A percentile compares a stretch with the other conserved stretches of the same genome.
Evolutionary conservation across 2,329 filamentous ascomycete species (phyloP).

Genomic region (Diplodia corticola): DNA sequence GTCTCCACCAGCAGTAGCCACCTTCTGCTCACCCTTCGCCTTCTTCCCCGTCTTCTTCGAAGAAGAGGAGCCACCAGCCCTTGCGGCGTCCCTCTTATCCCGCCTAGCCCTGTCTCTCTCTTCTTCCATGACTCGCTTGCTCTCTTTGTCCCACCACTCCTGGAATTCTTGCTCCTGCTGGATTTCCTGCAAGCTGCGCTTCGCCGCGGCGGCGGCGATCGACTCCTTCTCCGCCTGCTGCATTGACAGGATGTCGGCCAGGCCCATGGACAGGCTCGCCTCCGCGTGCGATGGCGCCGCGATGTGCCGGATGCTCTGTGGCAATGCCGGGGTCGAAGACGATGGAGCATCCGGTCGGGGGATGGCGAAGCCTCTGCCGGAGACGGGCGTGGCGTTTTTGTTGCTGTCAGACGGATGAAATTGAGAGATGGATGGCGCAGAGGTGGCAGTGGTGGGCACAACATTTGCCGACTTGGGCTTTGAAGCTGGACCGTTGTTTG

Average conservation of each 20-base stretch:
- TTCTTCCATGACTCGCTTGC: constrained; percentile 66
- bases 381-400: neutral
- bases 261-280: constrained; percentile 64
- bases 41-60: constrained; percentile 27
- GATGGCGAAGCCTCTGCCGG: constrained; percentile 21
- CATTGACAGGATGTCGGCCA: constrained; percentile 79
- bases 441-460: constrained; percentile 29
- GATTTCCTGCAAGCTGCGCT: constrained; percentile 88
- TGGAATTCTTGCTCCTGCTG: constrained; percentile 97
- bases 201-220: constrained; percentile 80
- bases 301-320: constrained; percentile 51
- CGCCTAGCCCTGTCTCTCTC: constrained; percentile 35
- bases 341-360: constrained; percentile 26
- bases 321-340: constrained; percentile 35
- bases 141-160: constrained; percentile 93
- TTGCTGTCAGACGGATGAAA: constrained; percentile 22
- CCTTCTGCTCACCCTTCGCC: constrained; percentile 30
- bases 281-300: constrained; percentile 59
- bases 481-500: constrained; percentile 32
- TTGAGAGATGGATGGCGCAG: constrained; percentile 27
- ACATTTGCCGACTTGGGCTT: constrained; percentile 31
- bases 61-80: constrained; percentile 6
- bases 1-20: neutral
- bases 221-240: constrained; percentile 82
- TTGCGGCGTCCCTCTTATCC: constrained; percentile 31